Evolutionary conservation across 305 asterid species (phyloP), one percentile per base, ranked within the genome.

Genomic region (Salvia sclarea): DNA sequence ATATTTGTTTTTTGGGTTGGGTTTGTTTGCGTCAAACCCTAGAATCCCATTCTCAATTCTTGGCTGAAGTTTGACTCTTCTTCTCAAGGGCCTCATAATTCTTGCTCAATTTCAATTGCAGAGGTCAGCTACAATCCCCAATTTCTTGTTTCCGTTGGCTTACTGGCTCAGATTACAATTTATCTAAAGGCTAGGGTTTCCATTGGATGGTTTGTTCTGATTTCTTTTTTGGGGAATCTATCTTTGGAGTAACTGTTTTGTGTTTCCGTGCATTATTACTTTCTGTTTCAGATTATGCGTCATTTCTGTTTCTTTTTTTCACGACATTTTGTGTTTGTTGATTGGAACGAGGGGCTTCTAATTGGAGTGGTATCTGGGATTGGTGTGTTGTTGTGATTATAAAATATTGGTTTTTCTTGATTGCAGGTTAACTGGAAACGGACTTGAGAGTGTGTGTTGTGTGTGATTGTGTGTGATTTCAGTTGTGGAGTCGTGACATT

Each of bases 11-110:
- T 31, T 61, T 53, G 54, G 33, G 56, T 58, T 69, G 61, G 49
- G 56, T 22, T 53, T 61, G 18, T 64, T 73, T 53, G 48, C 78
- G 83, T 78, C 87, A 78, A 80, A 74, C 85, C 85, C 86, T 81
- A 75, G 83, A 74, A 71, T 76, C 79, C 80, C 68, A 48, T 76
- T 69, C 74, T 58, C 78, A 72, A 78, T 75, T 76, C 62, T 69
- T 66, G 74, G 63, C 81, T 59, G n/a, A 78, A 75, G 73, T 74
- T 79, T 59, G 79, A 69, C 66, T 74, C 70, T 53, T 68, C 62
- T 48, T 58, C 44, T 62, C 43, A 12, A 33, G 60, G 50, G 69
- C 67, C 52, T 54, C 74, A 58, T 65, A 57, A 64, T 40, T 65
- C 61, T 72, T 41, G 75, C 71, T 73, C 75, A 61, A 68, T 61